phyloP scores from a whole-genome alignment of 768 basidiomycete species.

The Heimioporus sp. region DNA sequence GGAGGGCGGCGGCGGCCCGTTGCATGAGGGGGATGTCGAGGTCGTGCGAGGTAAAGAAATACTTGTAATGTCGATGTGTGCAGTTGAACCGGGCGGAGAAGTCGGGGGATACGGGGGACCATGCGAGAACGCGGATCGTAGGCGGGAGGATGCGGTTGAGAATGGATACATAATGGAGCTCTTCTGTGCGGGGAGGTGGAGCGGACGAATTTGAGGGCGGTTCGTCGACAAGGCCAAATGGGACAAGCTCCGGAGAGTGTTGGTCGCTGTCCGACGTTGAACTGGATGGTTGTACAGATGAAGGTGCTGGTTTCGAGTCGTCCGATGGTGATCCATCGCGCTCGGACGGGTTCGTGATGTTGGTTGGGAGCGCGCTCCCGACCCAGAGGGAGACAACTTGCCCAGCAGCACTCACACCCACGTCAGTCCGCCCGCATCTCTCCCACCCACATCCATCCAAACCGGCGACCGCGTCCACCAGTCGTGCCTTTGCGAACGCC shows the following conservation, averaged over 20 bases:
- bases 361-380: conserved; percentile 55
- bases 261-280: conserved; percentile 6
- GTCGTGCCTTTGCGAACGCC: conserved; percentile 70
- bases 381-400: conserved; percentile 94
- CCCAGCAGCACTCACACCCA: conserved; percentile 90
- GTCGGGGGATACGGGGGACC: conserved; percentile 77
- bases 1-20: conserved; percentile 62
- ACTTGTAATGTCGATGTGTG: conserved; percentile 90
- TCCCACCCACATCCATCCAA: conserved; percentile 89
- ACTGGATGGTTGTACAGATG: background rate
- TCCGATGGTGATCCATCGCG: conserved; percentile 9
- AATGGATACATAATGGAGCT: conserved; percentile 74
- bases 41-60: conserved; percentile 76
- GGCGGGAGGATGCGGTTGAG: conserved; percentile 88
- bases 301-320: background rate
- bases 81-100: conserved; percentile 94
- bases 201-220: conserved; percentile 35
- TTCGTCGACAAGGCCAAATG: conserved; percentile 37
- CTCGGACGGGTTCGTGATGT: background rate
- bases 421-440: conserved; percentile 91
- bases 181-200: conserved; percentile 34
- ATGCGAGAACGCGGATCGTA: conserved; percentile 88
- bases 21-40: conserved; percentile 78
- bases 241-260: conserved; percentile 13
- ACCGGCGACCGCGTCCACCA: conserved; percentile 73